A percentile compares a stretch with the other conserved stretches of the same genome.
Conservation (phyloP, 192 early-diverging fungal species). For the Phlyctochytrium planicorne region DNA sequence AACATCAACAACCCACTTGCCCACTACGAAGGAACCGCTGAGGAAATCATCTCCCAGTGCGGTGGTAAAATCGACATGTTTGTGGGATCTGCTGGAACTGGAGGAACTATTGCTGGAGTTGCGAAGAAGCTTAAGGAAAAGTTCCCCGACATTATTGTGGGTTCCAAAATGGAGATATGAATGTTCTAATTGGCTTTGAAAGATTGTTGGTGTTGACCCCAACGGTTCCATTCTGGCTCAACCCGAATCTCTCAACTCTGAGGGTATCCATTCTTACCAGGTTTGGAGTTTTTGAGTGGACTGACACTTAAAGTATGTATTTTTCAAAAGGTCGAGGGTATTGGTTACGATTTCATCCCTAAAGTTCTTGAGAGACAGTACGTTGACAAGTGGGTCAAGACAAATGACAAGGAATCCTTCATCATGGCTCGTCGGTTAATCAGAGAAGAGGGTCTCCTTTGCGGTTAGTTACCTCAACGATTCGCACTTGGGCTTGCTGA, state of each 20-base stretch:
- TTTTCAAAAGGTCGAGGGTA: slow-evolving; percentile 79
- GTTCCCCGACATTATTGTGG: slow-evolving; percentile 70
- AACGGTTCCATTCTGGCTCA: slow-evolving; percentile 91
- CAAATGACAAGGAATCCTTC: slow-evolving; percentile 94
- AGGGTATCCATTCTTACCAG: slow-evolving; percentile 70
- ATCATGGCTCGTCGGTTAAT: slow-evolving; percentile 94
- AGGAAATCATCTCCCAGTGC: slow-evolving; percentile 63
- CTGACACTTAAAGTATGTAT: not conserved
- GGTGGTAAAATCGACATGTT: slow-evolving; percentile 94
- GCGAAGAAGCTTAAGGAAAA: slow-evolving; percentile 95
- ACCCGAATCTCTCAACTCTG: slow-evolving; percentile 77
- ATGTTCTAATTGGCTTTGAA: not conserved
- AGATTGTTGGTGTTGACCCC: slow-evolving; percentile 94
- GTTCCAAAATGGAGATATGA: slow-evolving; percentile 28
- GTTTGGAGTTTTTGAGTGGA: slow-evolving; percentile 1
- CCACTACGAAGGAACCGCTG: slow-evolving; percentile 84
- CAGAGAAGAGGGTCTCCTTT: slow-evolving; percentile 93
- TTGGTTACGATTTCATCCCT: slow-evolving; percentile 99
- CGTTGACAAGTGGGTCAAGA: slow-evolving; percentile 96
- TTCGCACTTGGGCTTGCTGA: not conserved
- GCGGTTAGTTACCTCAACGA: too few relatives aligned
- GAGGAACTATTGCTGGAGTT: slow-evolving; percentile 95
- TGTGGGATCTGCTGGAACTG: slow-evolving; percentile 93
- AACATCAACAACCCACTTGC: slow-evolving; percentile 98
- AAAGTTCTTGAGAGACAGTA: slow-evolving; percentile 79